Evolutionary conservation across 352 stramenopile species (phyloP).

Genomic region (Vaucheria bursata): DNA sequence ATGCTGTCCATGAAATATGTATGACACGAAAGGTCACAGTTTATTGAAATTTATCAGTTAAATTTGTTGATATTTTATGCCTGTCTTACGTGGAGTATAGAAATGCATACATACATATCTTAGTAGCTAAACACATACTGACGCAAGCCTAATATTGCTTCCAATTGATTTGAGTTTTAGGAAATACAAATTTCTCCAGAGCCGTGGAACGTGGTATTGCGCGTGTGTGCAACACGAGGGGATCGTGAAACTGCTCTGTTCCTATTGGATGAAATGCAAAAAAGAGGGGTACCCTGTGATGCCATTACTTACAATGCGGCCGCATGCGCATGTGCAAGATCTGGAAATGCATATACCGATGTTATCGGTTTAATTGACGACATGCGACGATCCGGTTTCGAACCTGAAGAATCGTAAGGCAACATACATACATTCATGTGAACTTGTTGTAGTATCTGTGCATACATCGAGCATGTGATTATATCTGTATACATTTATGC

Average conservation of each 20-base stretch:
- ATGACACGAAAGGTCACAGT: too few relatives aligned
- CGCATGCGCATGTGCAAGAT: not conserved
- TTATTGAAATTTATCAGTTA: too few relatives aligned
- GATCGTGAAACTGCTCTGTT: not conserved
- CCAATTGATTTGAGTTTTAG: not conserved
- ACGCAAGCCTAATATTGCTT: not conserved
- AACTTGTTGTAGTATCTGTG: too few relatives aligned
- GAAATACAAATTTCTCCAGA: not conserved
- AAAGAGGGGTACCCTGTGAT: not conserved
- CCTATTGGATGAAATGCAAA: not conserved
- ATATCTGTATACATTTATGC: too few relatives aligned
- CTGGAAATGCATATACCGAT: not conserved
- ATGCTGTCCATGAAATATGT: too few relatives aligned
- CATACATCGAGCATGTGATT: too few relatives aligned
- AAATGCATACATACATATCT: too few relatives aligned
- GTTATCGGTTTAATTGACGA: slow-evolving; percentile 37
- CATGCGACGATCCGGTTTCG: slow-evolving; percentile 30
- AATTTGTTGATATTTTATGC: too few relatives aligned
- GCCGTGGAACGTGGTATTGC: not conserved
- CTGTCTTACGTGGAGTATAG: too few relatives aligned
- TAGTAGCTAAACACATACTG: not conserved
- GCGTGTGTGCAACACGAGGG: not conserved
- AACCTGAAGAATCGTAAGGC: slow-evolving; percentile 16
- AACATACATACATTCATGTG: too few relatives aligned
- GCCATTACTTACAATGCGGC: not conserved